Evolutionary conservation across 1,284 basidiomycete species (phyloP).

Genomic region (Grifola frondosa): DNA sequence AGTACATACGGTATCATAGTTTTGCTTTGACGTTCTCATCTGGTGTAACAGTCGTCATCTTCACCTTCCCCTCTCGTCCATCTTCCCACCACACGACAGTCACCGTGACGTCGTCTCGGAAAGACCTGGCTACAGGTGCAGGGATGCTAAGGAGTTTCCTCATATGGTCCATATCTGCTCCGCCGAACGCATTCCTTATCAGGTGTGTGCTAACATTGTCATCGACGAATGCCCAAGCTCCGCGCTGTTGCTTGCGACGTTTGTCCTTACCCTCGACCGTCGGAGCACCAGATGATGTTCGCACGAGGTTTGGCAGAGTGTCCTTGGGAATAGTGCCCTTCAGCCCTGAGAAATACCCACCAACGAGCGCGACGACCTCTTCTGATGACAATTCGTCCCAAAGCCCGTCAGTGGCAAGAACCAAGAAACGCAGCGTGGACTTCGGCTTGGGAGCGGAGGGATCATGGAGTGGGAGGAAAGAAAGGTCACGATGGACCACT

Average conservation of each 20-base stretch:
- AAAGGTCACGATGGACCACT: conserved; percentile 77
- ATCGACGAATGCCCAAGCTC: conserved; percentile 83
- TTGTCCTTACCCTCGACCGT: conserved; percentile 69
- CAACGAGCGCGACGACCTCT: conserved; percentile 90
- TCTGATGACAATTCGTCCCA: conserved; percentile 97
- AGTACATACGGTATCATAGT: conserved; percentile 29
- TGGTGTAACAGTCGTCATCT: conserved; percentile 15
- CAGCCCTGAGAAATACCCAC: conserved; percentile 76
- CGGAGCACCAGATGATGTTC: conserved; percentile 49
- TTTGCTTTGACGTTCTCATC: conserved; percentile 37
- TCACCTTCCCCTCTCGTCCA: conserved; percentile 41
- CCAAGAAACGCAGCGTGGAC: conserved; percentile 52
- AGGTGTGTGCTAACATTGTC: conserved; percentile 88
- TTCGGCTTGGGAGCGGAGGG: conserved; percentile 22
- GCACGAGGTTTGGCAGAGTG: conserved; percentile 52
- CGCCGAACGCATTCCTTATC: conserved; percentile 92
- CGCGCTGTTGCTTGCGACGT: conserved; percentile 35
- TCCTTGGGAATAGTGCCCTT: conserved; percentile 63
- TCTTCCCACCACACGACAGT: conserved; percentile 85
- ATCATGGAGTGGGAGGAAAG: conserved; percentile 39
- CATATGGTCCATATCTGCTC: conserved; percentile 70
- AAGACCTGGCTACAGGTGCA: conserved; percentile 74
- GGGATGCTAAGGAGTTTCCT: conserved; percentile 84
- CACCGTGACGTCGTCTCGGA: conserved; percentile 89
- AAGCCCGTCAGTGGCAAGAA: conserved; percentile 71